Evolutionary conservation across 768 basidiomycete species (phyloP).

Genomic region (Trametes villosa): DNA sequence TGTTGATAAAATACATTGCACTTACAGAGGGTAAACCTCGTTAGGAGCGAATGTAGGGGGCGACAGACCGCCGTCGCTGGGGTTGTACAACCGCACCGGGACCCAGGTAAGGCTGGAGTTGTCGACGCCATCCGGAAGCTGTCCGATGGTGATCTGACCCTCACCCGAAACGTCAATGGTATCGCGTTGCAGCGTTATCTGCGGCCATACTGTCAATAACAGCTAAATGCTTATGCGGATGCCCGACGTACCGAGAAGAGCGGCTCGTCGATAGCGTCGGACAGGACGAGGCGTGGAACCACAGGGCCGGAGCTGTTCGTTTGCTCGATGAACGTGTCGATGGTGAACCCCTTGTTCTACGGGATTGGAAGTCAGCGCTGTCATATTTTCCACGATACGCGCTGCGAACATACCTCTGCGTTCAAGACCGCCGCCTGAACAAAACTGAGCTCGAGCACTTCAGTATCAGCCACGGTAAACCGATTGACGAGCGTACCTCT

Average conservation of each 20-base stretch:
- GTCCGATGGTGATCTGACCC: conserved; percentile 69
- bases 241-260: conserved; percentile 37
- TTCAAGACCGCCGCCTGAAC: conserved; percentile 31
- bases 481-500: conserved; percentile 68
- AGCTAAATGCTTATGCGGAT: background rate
- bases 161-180: conserved; percentile 69
- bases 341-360: conserved; percentile 27
- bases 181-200: conserved; percentile 72
- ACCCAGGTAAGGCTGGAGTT: conserved; percentile 68
- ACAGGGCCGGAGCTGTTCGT: conserved; percentile 38
- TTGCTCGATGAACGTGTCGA: conserved; percentile 31
- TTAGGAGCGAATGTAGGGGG: conserved; percentile 60
- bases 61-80: conserved; percentile 56
- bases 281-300: conserved; percentile 38
- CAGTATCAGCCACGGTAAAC: background rate
- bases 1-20: background rate
- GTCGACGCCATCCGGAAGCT: conserved; percentile 56
- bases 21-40: conserved; percentile 54
- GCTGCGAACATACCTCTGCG: conserved; percentile 26
- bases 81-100: conserved; percentile 58
- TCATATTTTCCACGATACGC: too few relatives aligned
- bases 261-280: conserved; percentile 50
- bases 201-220: conserved; percentile 2
- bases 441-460: conserved; percentile 19
- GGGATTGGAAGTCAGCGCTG: too few relatives aligned